Base-by-base conservation (phyloP, 2,329 filamentous ascomycete genomes). In the Orbilia javanica region DNA sequence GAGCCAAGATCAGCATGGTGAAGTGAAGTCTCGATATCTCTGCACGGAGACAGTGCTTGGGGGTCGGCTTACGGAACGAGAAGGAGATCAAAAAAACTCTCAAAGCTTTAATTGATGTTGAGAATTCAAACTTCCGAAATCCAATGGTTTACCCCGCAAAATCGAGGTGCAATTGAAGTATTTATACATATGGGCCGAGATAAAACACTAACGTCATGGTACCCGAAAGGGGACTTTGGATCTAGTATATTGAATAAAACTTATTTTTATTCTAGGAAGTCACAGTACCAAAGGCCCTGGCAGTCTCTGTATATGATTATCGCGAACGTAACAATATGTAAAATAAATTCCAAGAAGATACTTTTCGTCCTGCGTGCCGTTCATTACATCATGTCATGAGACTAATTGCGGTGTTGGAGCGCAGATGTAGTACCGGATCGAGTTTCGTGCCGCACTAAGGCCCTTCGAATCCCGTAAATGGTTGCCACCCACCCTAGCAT, bases 331-430 rank as follows among this genome's bases (percentile, higher is more conserved):
- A n/a, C 39, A 31, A 50, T 10, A 7, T 48, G 18, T n/a, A 48
- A 25, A 29, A 15, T 48, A 27, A 25, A 66, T 36, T 48, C 18
- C 29, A 34, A 22, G 18, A n/a, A 52, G n/a, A 20, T 39, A 66
- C 27, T 15, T 66, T 25, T n/a, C n/a, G 4, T 29, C 20, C 13
- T 20, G 15, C 60, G n/a, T 55, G 34, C 66, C 42, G 50, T 53
- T 50, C 29, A 78, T 78, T 78, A 78, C 74, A 78, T 78, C 74
- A 78, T 69, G 66, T 78, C 74, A 78, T 67, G 74, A 63, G 67
- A 78, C 62, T 36, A 44, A 22, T 22, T 46, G 46, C 29, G 50
- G 65, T 66, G 63, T 60, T 74, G 63, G 63, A 29, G 27, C 22
- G 70, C 63, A 44, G 62, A 68, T 50, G 60, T 8, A 42, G 50